phyloP scores from a whole-genome alignment of 2,329 filamentous ascomycete genomes.

The Aspergillus amoenus region DNA sequence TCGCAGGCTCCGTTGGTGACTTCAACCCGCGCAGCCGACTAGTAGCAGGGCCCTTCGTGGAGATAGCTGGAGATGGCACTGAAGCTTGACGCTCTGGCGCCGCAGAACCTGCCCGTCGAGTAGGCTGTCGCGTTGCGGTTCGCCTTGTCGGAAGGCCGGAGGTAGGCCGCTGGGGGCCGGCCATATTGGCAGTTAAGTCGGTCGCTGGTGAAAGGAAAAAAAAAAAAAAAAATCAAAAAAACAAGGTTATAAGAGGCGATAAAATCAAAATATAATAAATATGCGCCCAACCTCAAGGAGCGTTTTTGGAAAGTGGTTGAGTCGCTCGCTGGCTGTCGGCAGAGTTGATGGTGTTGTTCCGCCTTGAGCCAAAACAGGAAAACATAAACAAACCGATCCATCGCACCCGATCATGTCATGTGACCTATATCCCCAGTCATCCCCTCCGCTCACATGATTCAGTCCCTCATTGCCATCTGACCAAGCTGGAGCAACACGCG shows the following conservation, averaged over 20 bases:
- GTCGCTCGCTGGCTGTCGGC: constrained; percentile 3
- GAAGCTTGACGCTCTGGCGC: constrained; percentile 61
- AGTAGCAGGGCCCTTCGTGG: constrained; percentile 58
- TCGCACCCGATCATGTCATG: constrained; percentile 15
- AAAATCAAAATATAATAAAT: neutral
- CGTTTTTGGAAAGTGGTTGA: neutral
- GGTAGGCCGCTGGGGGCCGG: constrained; percentile 54
- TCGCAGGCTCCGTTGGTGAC: constrained; percentile 48
- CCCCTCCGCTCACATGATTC: constrained; percentile 28
- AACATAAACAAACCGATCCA: constrained; percentile 32
- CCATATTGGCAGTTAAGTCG: constrained; percentile 43
- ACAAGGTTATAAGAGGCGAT: neutral
- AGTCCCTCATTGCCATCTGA: constrained; percentile 16
- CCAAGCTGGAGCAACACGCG: neutral
- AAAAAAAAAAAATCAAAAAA: neutral
- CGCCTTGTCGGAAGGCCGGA: constrained; percentile 50
- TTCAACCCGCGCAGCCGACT: constrained; percentile 37
- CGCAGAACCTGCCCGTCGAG: constrained; percentile 54
- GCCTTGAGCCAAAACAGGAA: constrained; percentile 23
- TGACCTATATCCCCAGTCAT: constrained; percentile 19
- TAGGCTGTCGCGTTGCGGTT: constrained; percentile 47
- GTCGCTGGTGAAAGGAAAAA: neutral
- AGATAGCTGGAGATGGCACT: constrained; percentile 74
- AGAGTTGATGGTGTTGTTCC: constrained; percentile 15
- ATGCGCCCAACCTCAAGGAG: neutral